phyloP scores from a whole-genome alignment of 2,329 filamentous ascomycete species.

The Colletotrichum kahawae region DNA sequence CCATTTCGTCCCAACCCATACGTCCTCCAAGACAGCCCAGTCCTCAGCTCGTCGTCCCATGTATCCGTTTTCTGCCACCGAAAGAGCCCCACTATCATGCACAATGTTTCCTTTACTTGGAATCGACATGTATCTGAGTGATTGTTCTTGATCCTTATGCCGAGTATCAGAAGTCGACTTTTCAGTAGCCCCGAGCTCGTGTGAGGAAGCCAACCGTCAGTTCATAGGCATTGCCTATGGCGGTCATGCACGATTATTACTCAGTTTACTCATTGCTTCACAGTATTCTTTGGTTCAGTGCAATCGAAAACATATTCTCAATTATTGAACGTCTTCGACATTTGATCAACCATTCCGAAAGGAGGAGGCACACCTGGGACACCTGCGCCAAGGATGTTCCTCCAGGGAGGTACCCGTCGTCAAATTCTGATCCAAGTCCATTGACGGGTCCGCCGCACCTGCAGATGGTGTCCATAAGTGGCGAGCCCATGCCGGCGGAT shows the following conservation, averaged over 20 bases:
- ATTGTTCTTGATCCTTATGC: not conserved
- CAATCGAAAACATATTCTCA: not conserved
- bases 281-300: not conserved
- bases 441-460: not conserved
- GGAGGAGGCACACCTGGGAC: not conserved
- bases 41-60: not conserved
- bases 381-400: not conserved
- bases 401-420: not conserved
- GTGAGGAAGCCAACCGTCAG: not conserved
- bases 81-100: not conserved
- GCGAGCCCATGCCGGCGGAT: not conserved
- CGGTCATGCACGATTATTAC: not conserved
- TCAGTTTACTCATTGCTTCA: not conserved
- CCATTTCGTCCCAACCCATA: not conserved
- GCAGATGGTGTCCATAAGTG: not conserved
- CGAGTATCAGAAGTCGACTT: not conserved
- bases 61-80: not conserved
- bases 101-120: not conserved
- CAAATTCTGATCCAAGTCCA: not conserved
- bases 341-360: not conserved
- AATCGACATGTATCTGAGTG: not conserved
- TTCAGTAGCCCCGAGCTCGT: not conserved
- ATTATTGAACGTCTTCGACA: not conserved
- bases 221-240: accelerated
- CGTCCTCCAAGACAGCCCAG: not conserved